phyloP scores from a whole-genome alignment of 768 basidiomycete genomes.

The Suillus alpinus region DNA sequence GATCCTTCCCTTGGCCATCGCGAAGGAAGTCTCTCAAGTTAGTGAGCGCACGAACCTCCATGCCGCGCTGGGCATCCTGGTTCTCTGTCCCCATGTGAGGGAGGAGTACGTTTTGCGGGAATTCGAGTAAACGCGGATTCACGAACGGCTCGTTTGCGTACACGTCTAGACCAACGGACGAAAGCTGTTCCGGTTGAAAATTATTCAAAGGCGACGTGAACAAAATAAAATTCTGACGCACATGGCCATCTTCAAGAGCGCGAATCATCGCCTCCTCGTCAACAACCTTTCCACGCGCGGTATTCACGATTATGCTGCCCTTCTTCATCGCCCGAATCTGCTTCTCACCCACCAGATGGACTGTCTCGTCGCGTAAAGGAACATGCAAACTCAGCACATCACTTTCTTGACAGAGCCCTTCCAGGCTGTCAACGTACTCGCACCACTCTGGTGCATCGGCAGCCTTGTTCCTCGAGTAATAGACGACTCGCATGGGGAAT shows the following conservation, averaged over 20 bases:
- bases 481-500: constrained; percentile 89
- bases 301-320: constrained; percentile 79
- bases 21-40: constrained; percentile 73
- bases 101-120: constrained; percentile 79
- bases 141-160: constrained; percentile 82
- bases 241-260: constrained; percentile 85
- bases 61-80: constrained; percentile 72
- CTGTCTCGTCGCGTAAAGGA: constrained; percentile 73
- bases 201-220: background rate
- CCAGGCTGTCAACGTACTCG: constrained; percentile 67
- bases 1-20: constrained; percentile 60
- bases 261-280: constrained; percentile 85
- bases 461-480: constrained; percentile 64
- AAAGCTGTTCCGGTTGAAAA: constrained; percentile 45
- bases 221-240: constrained; percentile 36
- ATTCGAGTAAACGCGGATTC: constrained; percentile 75
- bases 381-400: constrained; percentile 89
- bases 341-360: constrained; percentile 68
- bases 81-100: constrained; percentile 94
- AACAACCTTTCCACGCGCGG: constrained; percentile 87
- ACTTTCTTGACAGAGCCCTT: constrained; percentile 61
- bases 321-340: constrained; percentile 77
- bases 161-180: constrained; percentile 81
- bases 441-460: constrained; percentile 66
- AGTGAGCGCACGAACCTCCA: constrained; percentile 82